Evolutionary conservation across 306 rosid species (phyloP).

Genomic region (Casuarina glauca): DNA sequence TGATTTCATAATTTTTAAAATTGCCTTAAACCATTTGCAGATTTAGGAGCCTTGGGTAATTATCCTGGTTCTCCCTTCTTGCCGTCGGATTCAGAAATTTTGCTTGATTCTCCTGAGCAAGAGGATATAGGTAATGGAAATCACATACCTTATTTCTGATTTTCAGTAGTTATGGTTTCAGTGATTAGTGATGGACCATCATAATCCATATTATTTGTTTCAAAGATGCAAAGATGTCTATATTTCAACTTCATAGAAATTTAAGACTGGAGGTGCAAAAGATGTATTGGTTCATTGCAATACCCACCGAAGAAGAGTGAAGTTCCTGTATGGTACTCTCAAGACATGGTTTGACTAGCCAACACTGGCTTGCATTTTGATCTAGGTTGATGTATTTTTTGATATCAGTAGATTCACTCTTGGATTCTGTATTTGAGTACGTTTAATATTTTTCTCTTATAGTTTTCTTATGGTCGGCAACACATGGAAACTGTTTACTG

Average conservation of each 20-base stretch:
- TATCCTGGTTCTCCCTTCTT: constrained; percentile 94
- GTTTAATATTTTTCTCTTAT: background rate
- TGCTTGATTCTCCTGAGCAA: constrained; percentile 91
- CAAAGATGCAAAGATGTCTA: background rate
- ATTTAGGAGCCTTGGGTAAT: constrained; percentile 92
- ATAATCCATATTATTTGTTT: background rate
- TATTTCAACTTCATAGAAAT: constrained; percentile 7
- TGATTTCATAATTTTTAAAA: background rate
- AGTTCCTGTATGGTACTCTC: background rate
- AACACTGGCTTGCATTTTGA: background rate
- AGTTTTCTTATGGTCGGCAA: background rate
- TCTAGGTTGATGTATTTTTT: background rate
- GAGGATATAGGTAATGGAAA: constrained; percentile 77
- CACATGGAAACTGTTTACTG: background rate
- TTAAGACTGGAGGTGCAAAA: background rate
- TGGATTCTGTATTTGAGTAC: background rate
- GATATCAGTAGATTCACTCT: background rate
- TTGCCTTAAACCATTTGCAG: constrained; percentile 49
- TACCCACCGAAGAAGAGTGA: background rate
- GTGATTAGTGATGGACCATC: constrained; percentile 13
- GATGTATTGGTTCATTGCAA: background rate
- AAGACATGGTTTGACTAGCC: background rate
- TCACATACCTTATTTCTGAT: background rate
- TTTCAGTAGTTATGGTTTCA: constrained; percentile 2
- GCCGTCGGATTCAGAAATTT: constrained; percentile 88